Conservation (phyloP, 2,329 filamentous ascomycete species). For the Nigrograna mackinnonii region DNA sequence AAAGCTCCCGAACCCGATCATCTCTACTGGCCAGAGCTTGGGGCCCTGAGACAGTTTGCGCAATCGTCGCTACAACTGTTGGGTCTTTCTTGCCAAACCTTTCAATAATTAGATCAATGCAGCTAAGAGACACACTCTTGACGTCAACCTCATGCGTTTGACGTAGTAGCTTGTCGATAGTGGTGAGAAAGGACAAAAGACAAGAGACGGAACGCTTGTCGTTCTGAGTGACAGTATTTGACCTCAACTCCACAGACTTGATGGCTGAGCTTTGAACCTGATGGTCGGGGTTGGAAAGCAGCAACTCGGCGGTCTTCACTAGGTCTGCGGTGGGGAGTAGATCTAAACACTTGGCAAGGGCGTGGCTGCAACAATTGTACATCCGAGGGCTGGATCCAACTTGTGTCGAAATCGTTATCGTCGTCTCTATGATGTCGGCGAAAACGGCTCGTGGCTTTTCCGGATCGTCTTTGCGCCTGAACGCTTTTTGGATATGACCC, state of each 20-base stretch:
- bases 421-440: constrained; percentile 43
- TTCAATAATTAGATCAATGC: constrained; percentile 90
- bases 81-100: constrained; percentile 94
- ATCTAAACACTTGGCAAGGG: constrained; percentile 79
- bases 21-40: constrained; percentile 77
- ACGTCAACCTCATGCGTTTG: constrained; percentile 73
- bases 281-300: constrained; percentile 76
- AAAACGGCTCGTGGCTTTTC: constrained; percentile 33
- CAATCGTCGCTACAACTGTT: constrained; percentile 73
- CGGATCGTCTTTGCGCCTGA: constrained; percentile 29
- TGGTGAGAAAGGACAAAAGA: constrained; percentile 77
- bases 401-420: constrained; percentile 63
- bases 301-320: constrained; percentile 80
- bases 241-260: constrained; percentile 72
- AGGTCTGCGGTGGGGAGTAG: constrained; percentile 87
- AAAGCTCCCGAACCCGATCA: constrained; percentile 74
- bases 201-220: constrained; percentile 70
- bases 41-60: constrained; percentile 74
- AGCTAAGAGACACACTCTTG: constrained; percentile 84
- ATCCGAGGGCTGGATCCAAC: constrained; percentile 51
- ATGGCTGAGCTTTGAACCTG: constrained; percentile 76
- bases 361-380: constrained; percentile 60
- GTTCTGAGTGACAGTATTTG: constrained; percentile 72
- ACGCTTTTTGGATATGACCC: constrained; percentile 32
- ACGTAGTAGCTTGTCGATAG: constrained; percentile 75